These are phyloP conservation scores for Colletotrichum sp. DNA, from an alignment of 2,329 filamentous ascomycete genomes.

Conservation along the genomic window DNA sequence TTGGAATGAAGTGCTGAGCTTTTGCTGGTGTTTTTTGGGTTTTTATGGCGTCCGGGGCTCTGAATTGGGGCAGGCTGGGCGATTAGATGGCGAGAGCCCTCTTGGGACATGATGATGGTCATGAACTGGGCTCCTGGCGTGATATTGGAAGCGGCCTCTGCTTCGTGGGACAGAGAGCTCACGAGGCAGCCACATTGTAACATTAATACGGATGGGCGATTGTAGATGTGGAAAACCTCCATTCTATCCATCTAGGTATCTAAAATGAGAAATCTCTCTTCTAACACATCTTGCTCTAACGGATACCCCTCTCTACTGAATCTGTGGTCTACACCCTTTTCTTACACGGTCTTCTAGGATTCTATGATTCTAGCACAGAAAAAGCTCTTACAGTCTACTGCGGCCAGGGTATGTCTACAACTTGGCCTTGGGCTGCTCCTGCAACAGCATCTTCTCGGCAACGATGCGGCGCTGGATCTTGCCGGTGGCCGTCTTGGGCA, in stretches of 20 bases:
- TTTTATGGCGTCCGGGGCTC: not conserved
- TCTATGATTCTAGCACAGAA: not conserved
- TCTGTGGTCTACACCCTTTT: not conserved
- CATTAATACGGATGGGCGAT: not conserved
- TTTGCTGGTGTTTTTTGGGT: not conserved
- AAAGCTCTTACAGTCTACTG: not conserved
- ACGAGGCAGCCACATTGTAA: not conserved
- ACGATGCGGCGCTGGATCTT: constrained; percentile 88
- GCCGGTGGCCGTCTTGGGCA: constrained; percentile 92
- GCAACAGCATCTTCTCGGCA: constrained; percentile 83
- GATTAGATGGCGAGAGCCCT: not conserved
- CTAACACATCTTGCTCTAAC: not conserved
- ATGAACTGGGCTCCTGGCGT: not conserved
- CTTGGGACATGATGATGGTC: not conserved
- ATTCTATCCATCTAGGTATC: constrained; percentile 12
- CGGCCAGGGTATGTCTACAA: constrained; percentile 40
- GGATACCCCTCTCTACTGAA: not conserved
- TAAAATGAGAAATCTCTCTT: not conserved
- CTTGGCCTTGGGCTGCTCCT: constrained; percentile 61
- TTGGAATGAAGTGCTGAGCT: not conserved
- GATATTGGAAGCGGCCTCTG: not conserved
- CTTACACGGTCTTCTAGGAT: not conserved
- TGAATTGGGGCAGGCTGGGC: not conserved
- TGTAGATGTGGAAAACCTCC: not conserved
- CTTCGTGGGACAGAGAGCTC: not conserved